Evolutionary conservation across 768 basidiomycete species (phyloP).

Genomic region (Kockovaella imperatae): DNA sequence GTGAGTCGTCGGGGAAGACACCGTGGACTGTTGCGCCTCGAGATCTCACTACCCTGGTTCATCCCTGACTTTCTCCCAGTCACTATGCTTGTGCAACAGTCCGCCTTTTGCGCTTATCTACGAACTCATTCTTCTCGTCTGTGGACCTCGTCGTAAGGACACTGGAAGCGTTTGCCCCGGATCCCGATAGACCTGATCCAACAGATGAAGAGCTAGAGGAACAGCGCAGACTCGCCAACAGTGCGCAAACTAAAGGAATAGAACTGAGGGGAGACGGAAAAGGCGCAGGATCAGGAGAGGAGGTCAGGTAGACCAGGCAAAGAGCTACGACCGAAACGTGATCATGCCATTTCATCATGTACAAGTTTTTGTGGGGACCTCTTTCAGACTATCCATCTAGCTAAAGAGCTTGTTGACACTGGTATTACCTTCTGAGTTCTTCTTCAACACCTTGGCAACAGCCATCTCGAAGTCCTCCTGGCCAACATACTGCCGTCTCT

Average conservation of each 20-base stretch:
- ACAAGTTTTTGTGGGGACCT: background rate
- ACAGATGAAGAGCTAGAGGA: constrained; percentile 27
- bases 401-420: constrained; percentile 87
- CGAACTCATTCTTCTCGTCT: constrained; percentile 84
- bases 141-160: constrained; percentile 77
- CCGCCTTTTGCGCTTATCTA: constrained; percentile 70
- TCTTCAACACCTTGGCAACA: constrained; percentile 92
- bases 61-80: constrained; percentile 48
- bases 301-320: constrained; percentile 15
- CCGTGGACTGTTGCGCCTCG: background rate
- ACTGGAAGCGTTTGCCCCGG: constrained; percentile 67
- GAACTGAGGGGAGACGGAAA: constrained; percentile 34
- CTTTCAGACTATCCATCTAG: constrained; percentile 23
- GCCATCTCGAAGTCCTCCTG: constrained; percentile 99
- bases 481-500: constrained; percentile 91
- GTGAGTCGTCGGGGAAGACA: constrained; percentile 50
- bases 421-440: constrained; percentile 91
- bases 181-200: constrained; percentile 47
- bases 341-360: background rate
- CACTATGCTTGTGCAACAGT: constrained; percentile 60
- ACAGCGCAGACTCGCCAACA: constrained; percentile 13
- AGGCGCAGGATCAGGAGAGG: constrained; percentile 36
- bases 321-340: background rate
- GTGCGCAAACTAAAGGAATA: constrained; percentile 20
- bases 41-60: background rate